Base-by-base conservation (phyloP, 2,329 filamentous ascomycete genomes). In the Claviceps sp. region DNA sequence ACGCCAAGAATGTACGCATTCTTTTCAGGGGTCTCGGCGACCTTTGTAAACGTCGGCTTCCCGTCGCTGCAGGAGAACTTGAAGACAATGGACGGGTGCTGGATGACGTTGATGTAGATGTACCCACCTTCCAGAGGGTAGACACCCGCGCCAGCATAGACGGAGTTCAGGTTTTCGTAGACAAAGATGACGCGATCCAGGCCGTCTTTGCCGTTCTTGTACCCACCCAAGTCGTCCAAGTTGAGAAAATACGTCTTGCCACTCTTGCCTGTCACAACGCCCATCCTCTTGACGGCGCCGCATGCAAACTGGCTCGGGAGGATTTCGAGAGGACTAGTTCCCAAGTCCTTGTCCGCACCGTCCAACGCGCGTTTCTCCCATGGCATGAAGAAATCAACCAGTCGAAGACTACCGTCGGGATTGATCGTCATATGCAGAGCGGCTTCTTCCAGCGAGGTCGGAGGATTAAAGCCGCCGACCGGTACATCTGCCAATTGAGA, bases 1-100 rank as follows among this genome's bases (percentile, higher is more conserved):
- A 78, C 74, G 30, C 78, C 78, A 0, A 81, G 70, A 48, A 74
- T 68, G 52, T 72, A 73, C 0, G 76, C 74, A 48, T 78, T 79
- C 43, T 61, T 67, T 22, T 72, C 69, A 0, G 71, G 68, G 3
- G 70, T 74, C 51, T 74, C 70, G 4, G 73, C 73, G 1, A 78
- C 72, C 57, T 76, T 74, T 22, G 74, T 72, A 50, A 82, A 80
- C 2, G 70, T 69, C 0, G 77, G 73, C 9, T 73, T 68, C 3
- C 76, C 77, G 22, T 65, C 63, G 54, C 69, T 65, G 59, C 75
- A 79, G 2, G 72, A 71, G 59, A 81, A 81, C 56, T 79, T 76
- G 68, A 79, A 81, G 18, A 78, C 75, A 48, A 76, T 70, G 0
- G 76, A 76, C 14, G 72, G 70, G 57, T 74, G 75, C 57, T 74